phyloP scores from a whole-genome alignment of 202 grass and related monocot species.

The Alloteropsis angusta region DNA sequence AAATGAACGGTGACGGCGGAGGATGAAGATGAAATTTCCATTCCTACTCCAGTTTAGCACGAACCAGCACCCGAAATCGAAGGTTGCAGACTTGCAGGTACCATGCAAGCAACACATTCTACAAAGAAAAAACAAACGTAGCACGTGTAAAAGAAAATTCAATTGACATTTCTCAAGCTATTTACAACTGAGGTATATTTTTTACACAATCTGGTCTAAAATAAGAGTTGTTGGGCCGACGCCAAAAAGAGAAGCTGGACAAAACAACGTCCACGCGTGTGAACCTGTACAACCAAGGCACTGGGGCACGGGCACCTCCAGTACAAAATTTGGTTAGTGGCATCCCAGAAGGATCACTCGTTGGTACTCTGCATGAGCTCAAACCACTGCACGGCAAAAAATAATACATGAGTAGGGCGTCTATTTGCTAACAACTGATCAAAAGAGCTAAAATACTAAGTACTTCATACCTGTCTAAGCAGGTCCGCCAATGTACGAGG shows the following conservation, averaged over 20 bases:
- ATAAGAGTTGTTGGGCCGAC: background rate
- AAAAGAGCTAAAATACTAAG: background rate
- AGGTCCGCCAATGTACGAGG: constrained; percentile 84
- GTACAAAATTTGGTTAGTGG: background rate
- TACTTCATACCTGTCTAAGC: constrained; percentile 68
- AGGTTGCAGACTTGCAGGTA: no score
- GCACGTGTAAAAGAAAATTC: background rate
- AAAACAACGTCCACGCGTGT: background rate
- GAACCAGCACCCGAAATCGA: no score
- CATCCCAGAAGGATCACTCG: constrained; percentile 30
- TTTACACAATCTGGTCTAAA: constrained; percentile 9
- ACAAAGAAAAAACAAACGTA: background rate
- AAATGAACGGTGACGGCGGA: no score
- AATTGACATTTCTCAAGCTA: background rate
- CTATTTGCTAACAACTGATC: background rate
- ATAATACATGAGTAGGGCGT: constrained; percentile 8
- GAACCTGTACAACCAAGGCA: background rate
- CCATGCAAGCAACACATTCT: background rate
- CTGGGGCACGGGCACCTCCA: background rate
- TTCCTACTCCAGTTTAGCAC: no score
- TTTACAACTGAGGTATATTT: constrained; percentile 23
- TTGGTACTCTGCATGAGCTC: constrained; percentile 76
- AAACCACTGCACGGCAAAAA: constrained; percentile 69
- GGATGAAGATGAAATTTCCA: no score
- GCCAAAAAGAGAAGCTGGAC: no score